A percentile compares a stretch with the other conserved stretches of the same genome.
These are phyloP conservation scores for Hapsidospora chrysogenum DNA, from an alignment of 495 filamentous ascomycete genomes.

Conservation along the genomic window DNA sequence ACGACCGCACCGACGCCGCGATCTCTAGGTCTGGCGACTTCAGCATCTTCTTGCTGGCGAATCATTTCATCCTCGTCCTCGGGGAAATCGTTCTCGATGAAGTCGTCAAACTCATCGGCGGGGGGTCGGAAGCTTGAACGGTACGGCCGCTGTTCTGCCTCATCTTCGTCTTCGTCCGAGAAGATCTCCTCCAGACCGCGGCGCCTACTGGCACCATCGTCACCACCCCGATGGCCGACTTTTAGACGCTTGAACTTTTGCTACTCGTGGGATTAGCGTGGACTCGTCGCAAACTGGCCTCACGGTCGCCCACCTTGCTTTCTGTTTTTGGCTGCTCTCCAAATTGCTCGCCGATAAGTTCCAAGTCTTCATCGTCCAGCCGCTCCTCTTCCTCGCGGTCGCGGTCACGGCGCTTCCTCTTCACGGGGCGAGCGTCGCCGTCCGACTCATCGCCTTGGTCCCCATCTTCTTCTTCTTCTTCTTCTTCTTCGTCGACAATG, in stretches of 20 bases:
- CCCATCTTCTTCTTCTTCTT: conserved; percentile 50
- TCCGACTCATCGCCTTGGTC: conserved; percentile 53
- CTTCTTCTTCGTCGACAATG: conserved; percentile 88
- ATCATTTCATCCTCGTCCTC: conserved; percentile 69
- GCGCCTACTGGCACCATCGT: conserved; percentile 36
- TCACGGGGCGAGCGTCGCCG: conserved; percentile 35
- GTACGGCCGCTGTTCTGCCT: conserved; percentile 38
- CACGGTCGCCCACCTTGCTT: conserved; percentile 46
- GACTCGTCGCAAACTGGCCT: background rate
- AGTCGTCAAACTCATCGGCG: conserved; percentile 83
- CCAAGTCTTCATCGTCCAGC: conserved; percentile 90
- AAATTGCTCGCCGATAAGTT: conserved; percentile 70
- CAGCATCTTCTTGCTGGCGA: conserved; percentile 67
- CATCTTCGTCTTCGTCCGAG: conserved; percentile 81
- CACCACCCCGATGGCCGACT: conserved; percentile 68
- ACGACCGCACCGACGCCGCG: conserved; percentile 45
- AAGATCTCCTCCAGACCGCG: conserved; percentile 81
- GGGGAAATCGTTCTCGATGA: conserved; percentile 91
- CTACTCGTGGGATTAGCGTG: background rate
- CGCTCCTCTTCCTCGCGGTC: conserved; percentile 75
- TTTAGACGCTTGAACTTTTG: conserved; percentile 79
- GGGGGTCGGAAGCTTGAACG: conserved; percentile 32
- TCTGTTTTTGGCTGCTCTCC: conserved; percentile 24
- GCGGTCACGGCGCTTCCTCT: conserved; percentile 50
- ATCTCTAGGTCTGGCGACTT: conserved; percentile 58